Conservation (phyloP, 2,329 filamentous ascomycete genomes). For the Aspergillus nomiae region DNA sequence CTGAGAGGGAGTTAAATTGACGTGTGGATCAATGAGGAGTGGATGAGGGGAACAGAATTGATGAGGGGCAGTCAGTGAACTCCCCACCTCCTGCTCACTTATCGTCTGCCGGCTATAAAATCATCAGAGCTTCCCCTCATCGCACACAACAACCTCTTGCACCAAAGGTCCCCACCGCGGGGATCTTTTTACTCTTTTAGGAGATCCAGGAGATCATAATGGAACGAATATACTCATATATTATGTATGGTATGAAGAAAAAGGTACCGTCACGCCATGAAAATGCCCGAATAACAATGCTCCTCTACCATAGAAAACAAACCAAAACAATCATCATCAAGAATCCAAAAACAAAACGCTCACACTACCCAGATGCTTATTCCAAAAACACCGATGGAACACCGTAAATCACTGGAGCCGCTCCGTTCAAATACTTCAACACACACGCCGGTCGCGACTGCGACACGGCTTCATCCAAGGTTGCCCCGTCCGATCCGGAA, state of each 20-base stretch:
- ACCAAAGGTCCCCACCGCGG: conserved; percentile 2
- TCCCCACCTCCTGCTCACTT: not conserved
- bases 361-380: conserved; percentile 15
- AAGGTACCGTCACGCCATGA: not conserved
- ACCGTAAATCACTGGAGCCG: conserved; percentile 91
- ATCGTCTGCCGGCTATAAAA: not conserved
- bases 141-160: not conserved
- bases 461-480: conserved; percentile 79
- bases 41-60: not conserved
- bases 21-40: not conserved
- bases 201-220: not conserved
- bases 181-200: conserved; percentile 15
- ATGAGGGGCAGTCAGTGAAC: not conserved
- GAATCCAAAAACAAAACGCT: not conserved
- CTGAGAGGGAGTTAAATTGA: not conserved
- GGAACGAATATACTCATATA: not conserved
- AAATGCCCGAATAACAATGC: conserved; percentile 8
- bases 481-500: conserved; percentile 45
- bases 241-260: conserved; percentile 1
- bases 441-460: conserved; percentile 76
- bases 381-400: conserved; percentile 78
- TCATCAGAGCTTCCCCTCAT: conserved; percentile 12
- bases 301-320: not conserved
- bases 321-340: not conserved
- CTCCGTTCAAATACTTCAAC: conserved; percentile 88